Evolutionary conservation across 768 basidiomycete genomes (phyloP), one percentile per base, ranked within the genome.

Genomic region (Lactarius sp.): DNA sequence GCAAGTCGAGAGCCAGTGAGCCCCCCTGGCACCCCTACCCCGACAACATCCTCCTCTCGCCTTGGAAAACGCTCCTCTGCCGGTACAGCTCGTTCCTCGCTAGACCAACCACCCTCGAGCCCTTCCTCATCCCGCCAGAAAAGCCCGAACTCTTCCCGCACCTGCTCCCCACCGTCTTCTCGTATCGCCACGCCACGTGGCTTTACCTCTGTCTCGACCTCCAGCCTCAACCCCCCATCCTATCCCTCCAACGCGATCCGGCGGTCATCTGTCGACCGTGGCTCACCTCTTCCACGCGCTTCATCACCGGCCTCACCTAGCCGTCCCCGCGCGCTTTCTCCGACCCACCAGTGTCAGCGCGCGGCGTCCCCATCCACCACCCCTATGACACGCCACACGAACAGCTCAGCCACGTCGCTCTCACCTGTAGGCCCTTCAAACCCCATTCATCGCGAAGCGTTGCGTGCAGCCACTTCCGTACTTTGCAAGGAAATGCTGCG

Each of bases 401-500:
- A 83, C 70, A 75, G 82, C 27, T 87, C 86, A n/a, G 76, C 82
- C 5, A 76, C 81, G 0, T 87, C 86, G 0, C 74, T 88, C 13
- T 73, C 74, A 46, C 70, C 77, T 2, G 36, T 64, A 10, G 36
- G 36, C 8, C 71, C 79, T 6, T 74, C 80, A 13, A 84, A 81
- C 70, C 79, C 83, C 0, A 83, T 86, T 64, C 79, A 85, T 60
- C 81, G 89, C 49, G 88, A 87, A 61, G 74, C 83, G n/a, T 80
- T 92, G 58, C 83, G 90, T 44, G 76, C 77, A 0, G 88, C 90
- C 6, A 81, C 81, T 3, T 79, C 83, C 0, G 71, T 87, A 70
- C 74, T 92, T 27, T 86, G 86, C 72, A 86, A 80, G 68, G 87
- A 89, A 71, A 77, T 87, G 68, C 72, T 82, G 46, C 81, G 81